Percentiles rank a stretch among this genome's conserved stretches.
Conservation (phyloP, 148 eudicot genomes). For the Polygonum maritimum region DNA sequence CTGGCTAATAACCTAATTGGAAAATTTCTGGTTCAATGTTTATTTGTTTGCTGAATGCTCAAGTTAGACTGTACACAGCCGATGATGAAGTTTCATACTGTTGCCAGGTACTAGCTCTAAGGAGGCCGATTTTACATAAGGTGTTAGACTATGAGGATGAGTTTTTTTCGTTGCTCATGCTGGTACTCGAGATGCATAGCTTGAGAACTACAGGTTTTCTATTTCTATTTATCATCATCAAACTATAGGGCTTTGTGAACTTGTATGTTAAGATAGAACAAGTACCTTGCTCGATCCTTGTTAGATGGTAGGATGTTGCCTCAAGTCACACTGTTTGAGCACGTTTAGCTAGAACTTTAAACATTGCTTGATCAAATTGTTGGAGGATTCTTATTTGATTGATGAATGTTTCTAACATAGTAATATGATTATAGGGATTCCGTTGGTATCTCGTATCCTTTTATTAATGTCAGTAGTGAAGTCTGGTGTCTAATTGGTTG, state of each 20-base stretch:
- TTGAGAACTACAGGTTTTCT: constrained; percentile 72
- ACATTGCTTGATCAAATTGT: neutral
- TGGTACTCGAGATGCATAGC: constrained; percentile 86
- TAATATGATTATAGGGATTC: neutral
- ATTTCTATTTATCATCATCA: neutral
- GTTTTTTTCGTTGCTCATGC: constrained; percentile 83
- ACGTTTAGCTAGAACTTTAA: neutral
- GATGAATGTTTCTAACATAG: neutral
- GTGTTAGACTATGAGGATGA: constrained; percentile 91
- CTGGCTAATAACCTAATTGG: neutral
- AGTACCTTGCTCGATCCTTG: neutral
- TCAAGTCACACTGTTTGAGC: neutral
- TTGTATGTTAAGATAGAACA: neutral
- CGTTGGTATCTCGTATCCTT: neutral
- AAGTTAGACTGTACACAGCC: neutral
- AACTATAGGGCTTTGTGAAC: neutral
- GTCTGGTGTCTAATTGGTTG: neutral
- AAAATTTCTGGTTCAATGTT: neutral
- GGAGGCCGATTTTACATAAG: constrained; percentile 87
- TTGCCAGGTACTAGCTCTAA: constrained; percentile 73
- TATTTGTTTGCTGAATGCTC: neutral
- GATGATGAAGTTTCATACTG: neutral
- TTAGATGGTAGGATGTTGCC: neutral
- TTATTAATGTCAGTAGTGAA: neutral
- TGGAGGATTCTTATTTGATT: neutral